phyloP scores from a whole-genome alignment of 1,284 basidiomycete genomes.

The Coniophora puteana region DNA sequence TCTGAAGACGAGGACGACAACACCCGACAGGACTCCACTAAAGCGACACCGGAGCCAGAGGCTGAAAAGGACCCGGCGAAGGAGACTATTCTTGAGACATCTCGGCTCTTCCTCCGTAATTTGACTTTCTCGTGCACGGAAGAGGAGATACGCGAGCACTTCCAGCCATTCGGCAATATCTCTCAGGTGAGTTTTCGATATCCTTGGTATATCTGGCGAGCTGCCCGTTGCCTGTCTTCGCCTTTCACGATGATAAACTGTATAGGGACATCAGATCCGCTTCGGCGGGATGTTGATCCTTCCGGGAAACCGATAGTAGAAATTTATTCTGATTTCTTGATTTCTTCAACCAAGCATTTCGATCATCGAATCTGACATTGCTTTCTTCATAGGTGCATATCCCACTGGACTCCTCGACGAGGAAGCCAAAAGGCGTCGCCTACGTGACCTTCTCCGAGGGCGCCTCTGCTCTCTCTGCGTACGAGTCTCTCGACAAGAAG shows the following conservation, averaged over 20 bases:
- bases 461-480: conserved; percentile 72
- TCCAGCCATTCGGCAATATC: conserved; percentile 70
- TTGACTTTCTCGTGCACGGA: conserved; percentile 83
- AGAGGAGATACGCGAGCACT: conserved; percentile 67
- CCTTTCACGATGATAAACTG: conserved; percentile 42
- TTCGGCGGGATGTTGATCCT: conserved; percentile 53
- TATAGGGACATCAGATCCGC: conserved; percentile 68
- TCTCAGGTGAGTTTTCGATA: conserved; percentile 53
- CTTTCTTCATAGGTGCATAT: conserved; percentile 69
- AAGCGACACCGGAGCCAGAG: conserved; percentile 13
- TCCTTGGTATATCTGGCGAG: conserved; percentile 4
- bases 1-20: conserved; percentile 37
- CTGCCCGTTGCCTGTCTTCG: no score
- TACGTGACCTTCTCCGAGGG: conserved; percentile 78
- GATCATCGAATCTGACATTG: conserved; percentile 12
- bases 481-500: conserved; percentile 75
- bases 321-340: conserved; percentile 33
- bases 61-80: conserved; percentile 42
- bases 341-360: no score
- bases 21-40: conserved; percentile 9
- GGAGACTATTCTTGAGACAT: conserved; percentile 72
- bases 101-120: conserved; percentile 90
- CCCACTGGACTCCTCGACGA: conserved; percentile 66
- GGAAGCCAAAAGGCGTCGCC: conserved; percentile 78
- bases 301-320: conserved; percentile 59